Evolutionary conservation across 2,329 filamentous ascomycete genomes (phyloP).

Genomic region (Ramularia collo-cygni): DNA sequence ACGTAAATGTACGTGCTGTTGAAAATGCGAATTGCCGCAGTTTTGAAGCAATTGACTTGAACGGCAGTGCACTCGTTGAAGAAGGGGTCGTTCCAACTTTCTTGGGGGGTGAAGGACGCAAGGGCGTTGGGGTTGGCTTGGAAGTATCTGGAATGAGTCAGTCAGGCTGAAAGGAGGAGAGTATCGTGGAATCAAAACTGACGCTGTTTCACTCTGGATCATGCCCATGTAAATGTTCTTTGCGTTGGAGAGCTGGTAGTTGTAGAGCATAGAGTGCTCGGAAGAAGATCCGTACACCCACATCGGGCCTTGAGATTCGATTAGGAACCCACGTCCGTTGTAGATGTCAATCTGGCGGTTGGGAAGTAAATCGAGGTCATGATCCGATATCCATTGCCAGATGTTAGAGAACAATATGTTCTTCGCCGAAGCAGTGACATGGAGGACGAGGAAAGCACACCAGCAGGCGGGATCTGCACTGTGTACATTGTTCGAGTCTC

Average conservation of each 20-base stretch:
- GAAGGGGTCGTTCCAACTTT: conserved; percentile 58
- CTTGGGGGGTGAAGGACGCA: conserved; percentile 55
- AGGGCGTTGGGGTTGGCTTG: conserved; percentile 73
- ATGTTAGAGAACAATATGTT: conserved; percentile 74
- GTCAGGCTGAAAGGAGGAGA: conserved; percentile 6
- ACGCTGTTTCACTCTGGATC: conserved; percentile 86
- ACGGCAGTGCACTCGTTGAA: conserved; percentile 53
- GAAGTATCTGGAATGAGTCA: conserved; percentile 47
- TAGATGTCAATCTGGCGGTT: conserved; percentile 74
- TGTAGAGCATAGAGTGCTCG: conserved; percentile 57
- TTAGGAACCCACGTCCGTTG: conserved; percentile 73
- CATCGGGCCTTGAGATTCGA: conserved; percentile 50
- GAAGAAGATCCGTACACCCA: conserved; percentile 61
- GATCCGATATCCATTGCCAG: conserved; percentile 90
- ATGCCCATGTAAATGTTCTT: conserved; percentile 73
- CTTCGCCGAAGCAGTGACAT: conserved; percentile 48
- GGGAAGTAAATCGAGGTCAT: conserved; percentile 71
- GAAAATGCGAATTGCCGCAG: conserved; percentile 67
- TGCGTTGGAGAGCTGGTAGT: conserved; percentile 77
- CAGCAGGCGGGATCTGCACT: conserved; percentile 53
- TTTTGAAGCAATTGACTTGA: conserved; percentile 54
- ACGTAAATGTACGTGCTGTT: conserved; percentile 48
- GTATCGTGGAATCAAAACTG: conserved; percentile 31
- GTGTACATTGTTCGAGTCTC: conserved; percentile 54
- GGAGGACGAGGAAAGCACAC: conserved; percentile 55